Percentiles rank a stretch among this genome's conserved stretches.
Conservation (phyloP, 345 rosid species). For the Sisymbrium irio region DNA sequence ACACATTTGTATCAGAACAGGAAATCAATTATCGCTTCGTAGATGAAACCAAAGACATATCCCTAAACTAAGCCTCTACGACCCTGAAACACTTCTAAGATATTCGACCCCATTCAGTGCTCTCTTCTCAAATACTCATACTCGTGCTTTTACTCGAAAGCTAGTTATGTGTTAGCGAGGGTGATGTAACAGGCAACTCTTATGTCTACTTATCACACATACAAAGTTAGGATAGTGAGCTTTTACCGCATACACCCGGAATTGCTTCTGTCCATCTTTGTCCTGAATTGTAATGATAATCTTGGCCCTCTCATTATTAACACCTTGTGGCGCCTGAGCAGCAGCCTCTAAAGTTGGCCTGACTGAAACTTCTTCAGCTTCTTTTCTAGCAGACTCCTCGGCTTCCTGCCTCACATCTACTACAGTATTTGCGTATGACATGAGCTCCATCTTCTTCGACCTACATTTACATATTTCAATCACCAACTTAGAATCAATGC, state of each 20-base stretch:
- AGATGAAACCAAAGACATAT: not conserved
- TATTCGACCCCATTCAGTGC: not conserved
- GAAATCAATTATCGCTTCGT: too few relatives aligned
- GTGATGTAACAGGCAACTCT: not conserved
- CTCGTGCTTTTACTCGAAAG: not conserved
- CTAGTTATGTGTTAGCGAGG: not conserved
- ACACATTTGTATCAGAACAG: not conserved
- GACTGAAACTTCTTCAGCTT: slow-evolving; percentile 33
- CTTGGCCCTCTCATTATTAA: slow-evolving; percentile 53
- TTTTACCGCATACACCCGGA: slow-evolving; percentile 61
- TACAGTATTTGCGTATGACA: slow-evolving; percentile 53
- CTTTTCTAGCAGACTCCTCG: slow-evolving; percentile 42
- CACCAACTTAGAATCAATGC: not conserved
- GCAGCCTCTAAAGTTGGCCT: slow-evolving; percentile 36
- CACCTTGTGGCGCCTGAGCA: slow-evolving; percentile 35
- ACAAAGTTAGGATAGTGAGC: not conserved
- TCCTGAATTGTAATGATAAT: slow-evolving; percentile 69
- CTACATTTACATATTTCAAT: slow-evolving; percentile 35
- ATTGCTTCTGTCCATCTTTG: slow-evolving; percentile 58
- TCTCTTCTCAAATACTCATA: not conserved
- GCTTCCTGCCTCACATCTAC: slow-evolving; percentile 45
- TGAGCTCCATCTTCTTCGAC: slow-evolving; percentile 70
- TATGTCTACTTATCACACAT: not conserved
- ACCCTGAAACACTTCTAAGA: not conserved
- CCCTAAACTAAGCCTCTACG: not conserved